Evolutionary conservation across 2,329 filamentous ascomycete genomes (phyloP).

Genomic region (Fusarium subglutinans): DNA sequence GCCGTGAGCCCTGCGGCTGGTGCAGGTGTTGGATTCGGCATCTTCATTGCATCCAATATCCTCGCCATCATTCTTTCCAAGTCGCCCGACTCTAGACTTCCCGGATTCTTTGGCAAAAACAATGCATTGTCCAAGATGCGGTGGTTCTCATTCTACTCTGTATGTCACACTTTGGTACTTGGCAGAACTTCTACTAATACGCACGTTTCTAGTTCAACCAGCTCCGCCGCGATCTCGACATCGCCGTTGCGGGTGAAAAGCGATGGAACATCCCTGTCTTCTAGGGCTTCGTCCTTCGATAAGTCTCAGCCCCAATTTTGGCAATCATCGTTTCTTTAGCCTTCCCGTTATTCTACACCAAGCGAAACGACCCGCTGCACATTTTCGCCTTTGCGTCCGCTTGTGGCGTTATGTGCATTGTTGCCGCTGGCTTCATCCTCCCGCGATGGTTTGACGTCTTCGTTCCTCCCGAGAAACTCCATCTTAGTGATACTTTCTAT

Average conservation of each 20-base stretch:
- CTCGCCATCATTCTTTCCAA: not conserved
- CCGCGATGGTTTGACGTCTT: not conserved
- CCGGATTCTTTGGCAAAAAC: not conserved
- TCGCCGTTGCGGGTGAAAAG: not conserved
- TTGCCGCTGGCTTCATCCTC: not conserved
- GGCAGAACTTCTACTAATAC: not conserved
- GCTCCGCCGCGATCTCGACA: not conserved
- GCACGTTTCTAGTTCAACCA: not conserved
- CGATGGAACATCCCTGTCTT: not conserved
- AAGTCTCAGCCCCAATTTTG: not conserved
- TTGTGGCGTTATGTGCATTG: not conserved
- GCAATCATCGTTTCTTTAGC: not conserved
- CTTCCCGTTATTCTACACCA: not conserved
- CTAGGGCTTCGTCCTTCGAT: not conserved
- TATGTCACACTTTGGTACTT: not conserved
- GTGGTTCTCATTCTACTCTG: not conserved
- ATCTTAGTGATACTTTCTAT: not conserved
- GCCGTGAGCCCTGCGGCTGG: not conserved
- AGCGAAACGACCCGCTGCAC: not conserved
- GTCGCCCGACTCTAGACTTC: not conserved
- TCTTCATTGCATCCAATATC: not conserved
- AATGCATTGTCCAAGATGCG: not conserved
- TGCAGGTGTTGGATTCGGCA: not conserved
- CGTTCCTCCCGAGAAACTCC: not conserved
- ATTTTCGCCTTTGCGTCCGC: not conserved